Conservation (phyloP, 2,329 filamentous ascomycete genomes). For the Parafenestella ontariensis region DNA sequence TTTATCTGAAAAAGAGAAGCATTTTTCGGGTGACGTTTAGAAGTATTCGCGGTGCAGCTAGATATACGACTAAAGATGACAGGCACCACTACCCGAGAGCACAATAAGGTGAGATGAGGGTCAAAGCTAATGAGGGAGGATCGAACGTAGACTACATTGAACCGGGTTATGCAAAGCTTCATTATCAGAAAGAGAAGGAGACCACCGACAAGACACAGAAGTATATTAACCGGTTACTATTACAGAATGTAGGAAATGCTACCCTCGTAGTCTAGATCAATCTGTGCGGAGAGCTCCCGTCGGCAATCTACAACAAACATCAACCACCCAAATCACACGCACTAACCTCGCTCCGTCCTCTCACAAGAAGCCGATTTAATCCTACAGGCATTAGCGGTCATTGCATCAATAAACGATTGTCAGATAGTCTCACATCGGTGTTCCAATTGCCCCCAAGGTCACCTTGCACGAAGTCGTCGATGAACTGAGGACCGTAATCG, state of each 20-base stretch:
- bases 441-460: not conserved
- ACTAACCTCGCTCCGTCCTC: not conserved
- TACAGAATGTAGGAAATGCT: not conserved
- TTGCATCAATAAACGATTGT: not conserved
- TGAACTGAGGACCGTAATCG: not conserved
- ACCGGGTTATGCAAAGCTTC: no score
- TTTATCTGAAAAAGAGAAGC: no score
- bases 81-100: no score
- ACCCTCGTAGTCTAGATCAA: not conserved
- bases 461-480: not conserved
- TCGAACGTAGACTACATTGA: no score
- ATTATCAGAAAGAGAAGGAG: no score
- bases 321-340: not conserved
- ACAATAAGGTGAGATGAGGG: no score
- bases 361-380: not conserved
- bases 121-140: no score
- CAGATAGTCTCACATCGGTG: not conserved
- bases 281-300: not conserved
- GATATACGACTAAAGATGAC: no score
- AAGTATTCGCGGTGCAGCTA: no score
- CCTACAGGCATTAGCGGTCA: not conserved
- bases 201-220: no score
- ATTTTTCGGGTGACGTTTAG: no score
- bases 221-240: no score
- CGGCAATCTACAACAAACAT: not conserved